Evolutionary conservation across 2,329 filamentous ascomycete species (phyloP), one percentile per base, ranked within the genome.

Genomic region (Fusarium beomiforme): DNA sequence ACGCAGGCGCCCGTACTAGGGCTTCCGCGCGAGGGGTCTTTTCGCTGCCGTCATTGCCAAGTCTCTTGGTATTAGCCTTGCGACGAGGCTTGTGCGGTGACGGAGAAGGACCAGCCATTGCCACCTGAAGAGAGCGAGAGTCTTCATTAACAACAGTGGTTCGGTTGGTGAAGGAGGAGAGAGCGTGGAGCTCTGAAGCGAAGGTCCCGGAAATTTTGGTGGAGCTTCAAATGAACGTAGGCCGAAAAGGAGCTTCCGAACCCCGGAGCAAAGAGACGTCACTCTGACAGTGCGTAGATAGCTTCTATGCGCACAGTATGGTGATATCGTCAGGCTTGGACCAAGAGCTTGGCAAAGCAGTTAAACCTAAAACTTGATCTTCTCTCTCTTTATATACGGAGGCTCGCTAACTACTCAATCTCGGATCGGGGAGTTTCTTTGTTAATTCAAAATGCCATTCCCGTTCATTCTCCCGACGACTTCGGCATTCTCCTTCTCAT

Each of bases 381-480:
- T 46, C 34, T 56, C 31, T 51, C 39, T 41, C n/a, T 12, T 41
- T 51, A 29, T 19, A 8, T 56, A 37, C 41, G 13, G 21, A 24
- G 8, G 16, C 33, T 26, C 19, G 42, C 37, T 24, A 42, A 53
- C 51, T 56, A 44, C 19, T 39, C 21, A 43, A 31, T 33, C 26
- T 47, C 43, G 34, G 17, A 24, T n/a, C n/a, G n/a, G 24, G 8
- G 17, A 29, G 24, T 9, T 3, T 42, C 21, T 47, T 37, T 23
- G n/a, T 43, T 73, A 13, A 26, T 14, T 14, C 6, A 83, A 76
- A 43, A 98, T 98, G 96, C 95, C 95, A 34, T 98, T 93, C 79
- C 92, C 93, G 16, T 98, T 97, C 78, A 84, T 89, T 14, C 89
- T 98, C 34, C 95, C 96, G 4, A 98, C 95, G 2, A 98, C 95